phyloP scores from a whole-genome alignment of 2,329 filamentous ascomycete genomes.

The Grosmannia clavigera region DNA sequence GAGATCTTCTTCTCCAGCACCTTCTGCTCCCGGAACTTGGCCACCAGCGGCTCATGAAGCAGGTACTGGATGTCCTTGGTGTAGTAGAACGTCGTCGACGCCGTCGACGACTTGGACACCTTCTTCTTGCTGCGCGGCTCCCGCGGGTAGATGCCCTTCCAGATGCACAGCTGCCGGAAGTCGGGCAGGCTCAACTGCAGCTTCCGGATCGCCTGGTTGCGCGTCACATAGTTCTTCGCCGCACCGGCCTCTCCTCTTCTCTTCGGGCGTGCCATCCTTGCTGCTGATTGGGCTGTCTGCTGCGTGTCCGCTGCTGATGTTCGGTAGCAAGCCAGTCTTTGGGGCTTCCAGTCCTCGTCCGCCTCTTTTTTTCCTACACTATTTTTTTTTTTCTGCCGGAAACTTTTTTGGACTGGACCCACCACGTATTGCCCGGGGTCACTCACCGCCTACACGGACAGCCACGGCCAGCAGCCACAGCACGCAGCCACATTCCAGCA shows the following conservation, averaged over 20 bases:
- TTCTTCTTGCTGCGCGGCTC: slow-evolving; percentile 97
- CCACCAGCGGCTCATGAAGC: slow-evolving; percentile 85
- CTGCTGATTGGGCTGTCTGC: slow-evolving; percentile 7
- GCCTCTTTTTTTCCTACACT: neutral
- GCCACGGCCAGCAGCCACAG: neutral
- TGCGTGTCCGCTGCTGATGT: neutral
- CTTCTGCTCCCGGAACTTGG: slow-evolving; percentile 96
- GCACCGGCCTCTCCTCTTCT: slow-evolving; percentile 87
- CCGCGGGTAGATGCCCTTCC: slow-evolving; percentile 97
- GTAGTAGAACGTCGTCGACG: slow-evolving; percentile 84
- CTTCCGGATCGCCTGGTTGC: slow-evolving; percentile 94
- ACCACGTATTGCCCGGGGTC: neutral
- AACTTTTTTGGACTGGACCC: neutral
- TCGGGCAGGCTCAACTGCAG: slow-evolving; percentile 94
- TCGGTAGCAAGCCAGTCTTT: neutral
- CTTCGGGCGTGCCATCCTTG: slow-evolving; percentile 62
- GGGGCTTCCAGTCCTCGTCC: neutral
- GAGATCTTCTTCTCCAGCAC: slow-evolving; percentile 95
- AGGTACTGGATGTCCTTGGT: slow-evolving; percentile 97
- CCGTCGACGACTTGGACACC: slow-evolving; percentile 79
- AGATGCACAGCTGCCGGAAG: slow-evolving; percentile 97
- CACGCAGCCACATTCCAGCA: neutral
- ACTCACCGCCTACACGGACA: neutral
- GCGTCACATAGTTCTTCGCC: slow-evolving; percentile 96
- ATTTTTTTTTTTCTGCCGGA: slow-evolving; percentile 4